Evolutionary conservation across 2,329 filamentous ascomycete genomes (phyloP), one percentile per base, ranked within the genome.

Genomic region (Tolypocladium inflatum): DNA sequence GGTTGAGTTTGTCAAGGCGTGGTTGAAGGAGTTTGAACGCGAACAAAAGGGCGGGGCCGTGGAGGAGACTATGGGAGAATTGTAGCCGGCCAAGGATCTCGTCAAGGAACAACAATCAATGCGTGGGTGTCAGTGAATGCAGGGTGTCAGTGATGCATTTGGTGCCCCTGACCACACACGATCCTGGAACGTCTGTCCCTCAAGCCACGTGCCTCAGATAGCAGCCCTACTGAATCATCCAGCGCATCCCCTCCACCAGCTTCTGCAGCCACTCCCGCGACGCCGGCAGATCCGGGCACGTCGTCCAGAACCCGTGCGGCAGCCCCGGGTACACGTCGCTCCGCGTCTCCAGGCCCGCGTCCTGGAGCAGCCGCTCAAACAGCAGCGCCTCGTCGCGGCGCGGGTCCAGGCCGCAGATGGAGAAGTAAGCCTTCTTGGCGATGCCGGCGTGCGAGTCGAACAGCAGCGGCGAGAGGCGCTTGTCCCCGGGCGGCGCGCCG

Each of bases 1-100:
- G 63, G 73, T 83, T 13, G 72, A 76, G 43, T 87, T 89, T 69
- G 88, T 90, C 10, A 75, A 80, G 63, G 78, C 76, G 53, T 92
- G 89, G 89, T 66, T 91, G 72, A 65, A 78, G 60, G 84, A 88
- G 66, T 89, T 62, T 38, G 41, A 51, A n/a, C 21, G 10, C 10
- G 30, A 37, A 19, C 19, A 21, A 8, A 19, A 21, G 19, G 30
- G 30, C 10, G 30, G 30, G 48, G 10, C 21, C 10, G 30, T 4
- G 30, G 30, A 52, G 4, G 30, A 52, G 10, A 37, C 2, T 4
- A 26, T 19, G 21, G 23, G 9, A 19, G 23, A 21, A 5, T 17
- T 55, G 45, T 50, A 26, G 33, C 5, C 11, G 8, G 26, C 19
- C 26, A 13, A 50, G 17, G 8, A 5, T 11, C 15, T 38, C 2